phyloP scores from a whole-genome alignment of 257 asterid genomes.

The Plantago elongata region DNA sequence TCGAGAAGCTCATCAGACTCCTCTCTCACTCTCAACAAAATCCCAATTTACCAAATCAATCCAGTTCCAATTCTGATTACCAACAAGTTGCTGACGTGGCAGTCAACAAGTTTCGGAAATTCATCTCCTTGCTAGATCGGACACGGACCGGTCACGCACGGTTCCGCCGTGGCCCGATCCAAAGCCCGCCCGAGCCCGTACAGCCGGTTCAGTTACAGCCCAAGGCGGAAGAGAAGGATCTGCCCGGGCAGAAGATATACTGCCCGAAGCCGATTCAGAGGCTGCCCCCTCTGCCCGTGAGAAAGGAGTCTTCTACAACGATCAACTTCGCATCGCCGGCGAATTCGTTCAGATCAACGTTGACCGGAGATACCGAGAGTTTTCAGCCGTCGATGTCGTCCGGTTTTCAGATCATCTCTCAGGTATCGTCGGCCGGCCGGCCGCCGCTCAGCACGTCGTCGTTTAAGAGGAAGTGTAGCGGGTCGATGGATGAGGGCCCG shows the following conservation, averaged over 20 bases:
- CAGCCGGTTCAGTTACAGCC: background rate
- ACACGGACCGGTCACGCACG: conserved; percentile 55
- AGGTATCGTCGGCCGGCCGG: conserved; percentile 58
- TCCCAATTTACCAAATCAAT: conserved; percentile 34
- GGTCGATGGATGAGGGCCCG: conserved; percentile 40
- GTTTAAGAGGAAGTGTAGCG: conserved; percentile 57
- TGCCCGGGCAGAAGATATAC: conserved; percentile 39
- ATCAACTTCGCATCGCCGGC: conserved; percentile 69
- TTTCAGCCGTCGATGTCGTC: conserved; percentile 64
- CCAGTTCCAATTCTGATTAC: no score
- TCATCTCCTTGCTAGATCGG: conserved; percentile 80
- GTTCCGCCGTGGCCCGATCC: background rate
- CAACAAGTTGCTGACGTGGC: conserved; percentile 59
- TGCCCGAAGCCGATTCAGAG: conserved; percentile 63
- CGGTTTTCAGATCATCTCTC: conserved; percentile 78
- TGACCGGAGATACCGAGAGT: conserved; percentile 75
- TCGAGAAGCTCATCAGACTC: conserved; percentile 66
- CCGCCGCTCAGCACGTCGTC: conserved; percentile 49
- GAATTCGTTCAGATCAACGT: conserved; percentile 53
- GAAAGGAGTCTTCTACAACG: conserved; percentile 64
- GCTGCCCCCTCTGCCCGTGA: conserved; percentile 81
- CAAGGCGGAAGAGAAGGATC: conserved; percentile 24
- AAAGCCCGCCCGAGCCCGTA: conserved; percentile 16
- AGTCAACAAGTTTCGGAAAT: conserved; percentile 62
- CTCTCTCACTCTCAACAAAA: conserved; percentile 46